A percentile compares a stretch with the other conserved stretches of the same genome.
Evolutionary conservation across 2,329 filamentous ascomycete species (phyloP).

Genomic region (Aspergillus chevalieri): DNA sequence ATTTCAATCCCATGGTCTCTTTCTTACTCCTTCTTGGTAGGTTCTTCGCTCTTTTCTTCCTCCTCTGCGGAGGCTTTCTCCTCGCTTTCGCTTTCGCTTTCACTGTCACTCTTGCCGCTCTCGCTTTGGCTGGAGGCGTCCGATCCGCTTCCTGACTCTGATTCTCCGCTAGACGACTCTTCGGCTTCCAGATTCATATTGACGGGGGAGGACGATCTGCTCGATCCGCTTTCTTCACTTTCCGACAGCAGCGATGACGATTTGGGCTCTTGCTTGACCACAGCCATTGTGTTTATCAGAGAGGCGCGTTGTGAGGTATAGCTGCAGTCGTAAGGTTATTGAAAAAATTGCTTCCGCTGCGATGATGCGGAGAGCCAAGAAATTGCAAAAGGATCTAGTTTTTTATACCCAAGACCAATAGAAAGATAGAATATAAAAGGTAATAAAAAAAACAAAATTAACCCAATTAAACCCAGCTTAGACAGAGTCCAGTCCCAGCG

Average conservation of each 20-base stretch:
- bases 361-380: too few relatives aligned
- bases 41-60: constrained; percentile 4
- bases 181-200: constrained; percentile 14
- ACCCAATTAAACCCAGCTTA: background rate
- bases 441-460: background rate
- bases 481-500: background rate
- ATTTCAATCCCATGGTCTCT: constrained; percentile 1
- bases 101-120: background rate
- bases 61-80: constrained; percentile 9
- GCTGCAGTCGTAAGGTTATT: background rate
- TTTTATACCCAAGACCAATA: too few relatives aligned
- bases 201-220: constrained; percentile 20
- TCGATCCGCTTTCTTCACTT: background rate
- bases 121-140: background rate
- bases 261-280: background rate
- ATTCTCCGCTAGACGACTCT: constrained; percentile 14
- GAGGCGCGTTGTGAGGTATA: background rate
- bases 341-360: background rate
- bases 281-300: background rate
- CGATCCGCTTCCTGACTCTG: constrained; percentile 12
- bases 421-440: background rate
- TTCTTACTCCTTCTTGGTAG: constrained; percentile 16
- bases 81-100: background rate
- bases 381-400: too few relatives aligned
- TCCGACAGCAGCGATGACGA: constrained; percentile 2